phyloP scores from a whole-genome alignment of 192 early-diverging fungal species.

The Funneliformis geosporum region DNA sequence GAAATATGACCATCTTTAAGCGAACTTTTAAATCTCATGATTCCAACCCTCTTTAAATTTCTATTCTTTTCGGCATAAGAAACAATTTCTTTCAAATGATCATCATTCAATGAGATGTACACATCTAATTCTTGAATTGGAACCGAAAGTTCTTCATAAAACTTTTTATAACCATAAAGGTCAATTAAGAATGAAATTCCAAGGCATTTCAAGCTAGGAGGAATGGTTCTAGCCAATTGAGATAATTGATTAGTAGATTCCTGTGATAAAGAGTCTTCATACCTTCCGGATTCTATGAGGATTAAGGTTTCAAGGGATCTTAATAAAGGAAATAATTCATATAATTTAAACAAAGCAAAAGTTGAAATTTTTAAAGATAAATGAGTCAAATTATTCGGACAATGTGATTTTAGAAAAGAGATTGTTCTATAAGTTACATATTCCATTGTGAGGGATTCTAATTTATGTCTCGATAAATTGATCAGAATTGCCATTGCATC shows the following conservation, averaged over 20 bases:
- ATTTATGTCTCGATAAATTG: neutral
- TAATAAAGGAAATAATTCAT: neutral
- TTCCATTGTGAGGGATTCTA: neutral
- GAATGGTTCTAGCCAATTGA: neutral
- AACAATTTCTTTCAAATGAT: neutral
- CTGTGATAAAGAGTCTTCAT: neutral
- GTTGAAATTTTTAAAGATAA: slow-evolving; percentile 1
- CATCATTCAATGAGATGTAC: neutral
- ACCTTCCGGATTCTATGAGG: neutral
- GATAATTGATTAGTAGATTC: neutral
- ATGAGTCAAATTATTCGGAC: neutral
- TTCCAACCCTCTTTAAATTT: neutral
- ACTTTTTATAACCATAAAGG: neutral
- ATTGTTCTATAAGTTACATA: neutral
- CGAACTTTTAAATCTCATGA: neutral
- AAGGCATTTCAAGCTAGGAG: neutral
- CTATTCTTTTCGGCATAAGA: neutral
- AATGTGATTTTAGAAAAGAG: neutral
- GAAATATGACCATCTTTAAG: neutral
- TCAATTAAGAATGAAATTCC: neutral
- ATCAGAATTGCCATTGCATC: neutral
- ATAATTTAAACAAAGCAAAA: neutral
- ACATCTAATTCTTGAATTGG: neutral
- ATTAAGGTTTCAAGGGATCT: neutral
- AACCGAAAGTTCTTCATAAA: neutral